phyloP scores from a whole-genome alignment of 176 grass and related monocot genomes.

The Phyllostachys edulis region DNA sequence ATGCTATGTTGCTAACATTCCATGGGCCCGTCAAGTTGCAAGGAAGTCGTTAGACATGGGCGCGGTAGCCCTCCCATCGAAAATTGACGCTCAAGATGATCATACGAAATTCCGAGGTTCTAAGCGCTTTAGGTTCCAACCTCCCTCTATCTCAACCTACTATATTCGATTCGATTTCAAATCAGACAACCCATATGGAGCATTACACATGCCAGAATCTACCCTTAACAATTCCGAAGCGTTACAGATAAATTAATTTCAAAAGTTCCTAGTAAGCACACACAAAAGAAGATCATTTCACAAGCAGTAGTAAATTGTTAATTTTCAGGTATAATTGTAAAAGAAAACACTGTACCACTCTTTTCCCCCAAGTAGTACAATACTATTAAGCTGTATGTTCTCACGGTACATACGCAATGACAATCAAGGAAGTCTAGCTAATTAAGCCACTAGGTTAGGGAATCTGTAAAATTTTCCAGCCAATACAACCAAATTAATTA shows the following conservation, averaged over 20 bases:
- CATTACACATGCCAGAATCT: not conserved
- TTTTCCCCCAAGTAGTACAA: not conserved
- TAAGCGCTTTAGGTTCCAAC: not conserved
- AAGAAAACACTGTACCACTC: too few species aligned
- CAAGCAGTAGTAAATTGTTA: not conserved
- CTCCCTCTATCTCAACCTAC: not conserved
- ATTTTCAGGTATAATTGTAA: not conserved
- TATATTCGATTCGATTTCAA: not conserved
- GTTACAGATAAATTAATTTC: not conserved
- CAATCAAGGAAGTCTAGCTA: too few species aligned
- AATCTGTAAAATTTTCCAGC: too few species aligned
- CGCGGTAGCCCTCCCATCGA: not conserved
- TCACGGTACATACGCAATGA: not conserved
- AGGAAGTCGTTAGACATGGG: not conserved
- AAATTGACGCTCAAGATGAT: not conserved
- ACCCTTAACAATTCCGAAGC: not conserved
- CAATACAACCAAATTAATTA: too few species aligned
- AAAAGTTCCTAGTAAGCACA: not conserved
- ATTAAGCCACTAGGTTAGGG: too few species aligned
- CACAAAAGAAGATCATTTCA: not conserved
- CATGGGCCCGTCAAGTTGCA: not conserved
- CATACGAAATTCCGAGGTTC: not conserved
- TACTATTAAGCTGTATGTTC: not conserved
- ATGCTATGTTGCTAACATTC: constrained; percentile 7
- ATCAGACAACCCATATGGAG: not conserved